Base-by-base conservation (phyloP, 257 asterid genomes). In the Haberlea rhodopensis region DNA sequence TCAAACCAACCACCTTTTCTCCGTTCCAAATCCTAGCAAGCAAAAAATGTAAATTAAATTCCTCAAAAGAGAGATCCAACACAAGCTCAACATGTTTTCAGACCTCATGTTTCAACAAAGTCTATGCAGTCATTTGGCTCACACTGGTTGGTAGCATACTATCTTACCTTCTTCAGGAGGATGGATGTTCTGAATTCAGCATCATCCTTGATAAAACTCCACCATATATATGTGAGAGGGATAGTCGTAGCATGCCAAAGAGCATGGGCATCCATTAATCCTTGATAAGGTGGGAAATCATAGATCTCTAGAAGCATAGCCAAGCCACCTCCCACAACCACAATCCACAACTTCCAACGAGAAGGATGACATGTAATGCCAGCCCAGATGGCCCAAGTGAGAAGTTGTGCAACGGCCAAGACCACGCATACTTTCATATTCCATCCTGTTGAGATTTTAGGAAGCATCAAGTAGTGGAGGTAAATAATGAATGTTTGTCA, bases 171-270 rank as follows among this genome's bases (percentile, higher is more conserved):
- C 84, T 80, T 83, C 76, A 79, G 64, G 45, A 88, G 82, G 72
- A 34, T 60, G 58, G 73, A 69, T 20, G 94, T 88, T 53, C 83
- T 75, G 53, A 68, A 84, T 65, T 80, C 71, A 9, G 87, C 88
- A 66, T 88, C 96, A 53, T 86, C 90, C 82, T 75, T 77, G 66
- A 86, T 69, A 66, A 88, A 85, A 73, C 86, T 88, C 96, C 96
- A 88, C 91, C 94, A 88, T 3, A 80, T 8, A 62, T 65, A 79
- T 8, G 91, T 76, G 1, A 84, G 80, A 29, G 91, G 95, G 64
- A 84, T 37, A 3, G 86, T 81, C 18, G 77, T 60, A n/a, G 88
- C 91, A 51, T 88, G 87, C 84, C 90, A 78, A 69, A 82, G 73
- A 18, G 91, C 86, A 60, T 78, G 89, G 9, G 83, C 84, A 60